Base-by-base conservation (phyloP, 2,329 filamentous ascomycete species). In the Gliomastix tumulicola region DNA sequence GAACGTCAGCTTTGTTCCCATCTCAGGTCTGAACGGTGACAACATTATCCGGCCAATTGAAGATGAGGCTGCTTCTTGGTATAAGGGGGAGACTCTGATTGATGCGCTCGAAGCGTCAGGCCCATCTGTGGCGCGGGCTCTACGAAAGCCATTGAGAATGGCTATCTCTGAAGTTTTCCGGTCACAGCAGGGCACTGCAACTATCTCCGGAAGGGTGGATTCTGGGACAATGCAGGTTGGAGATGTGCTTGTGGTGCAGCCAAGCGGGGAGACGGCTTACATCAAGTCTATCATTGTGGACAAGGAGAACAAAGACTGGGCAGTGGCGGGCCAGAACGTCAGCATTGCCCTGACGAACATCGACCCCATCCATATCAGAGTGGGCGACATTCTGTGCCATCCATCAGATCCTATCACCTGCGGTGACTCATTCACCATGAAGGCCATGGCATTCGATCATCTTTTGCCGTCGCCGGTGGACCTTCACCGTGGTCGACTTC, bases 401-500 rank as follows among this genome's bases (percentile, higher is more conserved):
- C 71, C 79, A 1, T 68, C 71, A 2, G 63, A 73, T 2, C 82
- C 88, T 0, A 81, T 95, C 22, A 62, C 68, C 19, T 84, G 83
- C 41, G 68, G 87, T 40, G 83, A 82, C 39, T 74, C 68, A 0
- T 89, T 97, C 49, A 86, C 77, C 3, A 78, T 84, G 42, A 94
- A 94, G 59, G 79, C 92, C 10, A 72, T 96, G 38, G 88, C 89
- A 0, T 94, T 97, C 50, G 88, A 95, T 42, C 82, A 90, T 44
- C 63, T 98, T 13, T 82, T 89, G 61, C 90, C 90, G 0, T 92
- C 90, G 77, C 77, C 79, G 18, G 77, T 97, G 9, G 90, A 97
- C 51, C 79, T 98, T 8, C 89, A 96, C 56, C 71, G 88, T 16
- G 92, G 92, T 0, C 74, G 88, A 8, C 63, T 97, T 35, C 85